These are phyloP conservation scores for Orbilia ellipsospora DNA, from an alignment of 2,329 filamentous ascomycete species.

Conservation along the genomic window DNA sequence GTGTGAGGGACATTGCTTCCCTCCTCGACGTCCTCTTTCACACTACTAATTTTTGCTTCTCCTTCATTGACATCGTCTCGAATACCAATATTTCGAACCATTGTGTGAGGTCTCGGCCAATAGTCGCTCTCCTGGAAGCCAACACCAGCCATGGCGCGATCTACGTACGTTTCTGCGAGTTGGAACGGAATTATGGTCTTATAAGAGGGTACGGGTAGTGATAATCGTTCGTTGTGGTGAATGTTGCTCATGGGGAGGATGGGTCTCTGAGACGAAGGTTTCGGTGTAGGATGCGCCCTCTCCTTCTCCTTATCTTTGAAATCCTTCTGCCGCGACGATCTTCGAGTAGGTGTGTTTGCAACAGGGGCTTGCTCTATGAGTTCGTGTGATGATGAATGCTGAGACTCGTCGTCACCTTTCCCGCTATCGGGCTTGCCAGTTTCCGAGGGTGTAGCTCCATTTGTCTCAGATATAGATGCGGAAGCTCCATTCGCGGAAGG, in stretches of 20 bases:
- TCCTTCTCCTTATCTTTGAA: conserved; percentile 51
- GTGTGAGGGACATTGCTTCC: conserved; percentile 31
- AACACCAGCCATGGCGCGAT: conserved; percentile 94
- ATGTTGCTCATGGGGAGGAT: conserved; percentile 80
- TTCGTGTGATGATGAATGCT: conserved; percentile 31
- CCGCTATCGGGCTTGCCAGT: conserved; percentile 45
- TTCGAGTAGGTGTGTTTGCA: conserved; percentile 52
- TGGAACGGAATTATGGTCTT: conserved; percentile 81
- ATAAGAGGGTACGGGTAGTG: conserved; percentile 79
- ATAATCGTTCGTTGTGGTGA: conserved; percentile 81
- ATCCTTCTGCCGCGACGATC: conserved; percentile 53
- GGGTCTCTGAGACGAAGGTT: conserved; percentile 29
- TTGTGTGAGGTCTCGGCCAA: conserved; percentile 77
- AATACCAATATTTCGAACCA: conserved; percentile 72
- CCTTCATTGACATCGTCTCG: conserved; percentile 73
- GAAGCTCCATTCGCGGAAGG: conserved; percentile 31
- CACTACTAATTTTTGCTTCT: conserved; percentile 62
- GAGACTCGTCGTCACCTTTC: conserved; percentile 50
- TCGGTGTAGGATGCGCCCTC: conserved; percentile 25
- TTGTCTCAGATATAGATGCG: conserved; percentile 25
- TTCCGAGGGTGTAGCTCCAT: conserved; percentile 36
- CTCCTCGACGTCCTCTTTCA: conserved; percentile 39
- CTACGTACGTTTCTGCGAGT: conserved; percentile 86
- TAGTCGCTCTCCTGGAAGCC: conserved; percentile 96
- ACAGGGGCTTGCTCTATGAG: conserved; percentile 29